Conservation (phyloP, 2,329 filamentous ascomycete species). For the Alternaria hordeiaustralica region DNA sequence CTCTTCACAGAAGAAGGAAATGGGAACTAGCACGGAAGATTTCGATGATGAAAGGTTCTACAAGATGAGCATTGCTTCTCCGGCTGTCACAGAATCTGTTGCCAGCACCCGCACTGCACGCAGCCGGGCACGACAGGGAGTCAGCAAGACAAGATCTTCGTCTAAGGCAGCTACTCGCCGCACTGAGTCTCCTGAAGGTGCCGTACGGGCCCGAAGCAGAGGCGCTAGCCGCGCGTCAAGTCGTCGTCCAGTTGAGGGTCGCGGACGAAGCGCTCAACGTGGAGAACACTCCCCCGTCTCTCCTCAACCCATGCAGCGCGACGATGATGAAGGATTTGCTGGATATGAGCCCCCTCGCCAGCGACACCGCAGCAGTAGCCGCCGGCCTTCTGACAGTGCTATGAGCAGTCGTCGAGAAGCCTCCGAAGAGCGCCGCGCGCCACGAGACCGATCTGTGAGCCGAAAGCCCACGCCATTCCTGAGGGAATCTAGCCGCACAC, state of each 20-base stretch:
- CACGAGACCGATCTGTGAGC: constrained; percentile 47
- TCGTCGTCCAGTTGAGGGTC: constrained; percentile 43
- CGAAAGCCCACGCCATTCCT: constrained; percentile 37
- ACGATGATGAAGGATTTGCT: constrained; percentile 62
- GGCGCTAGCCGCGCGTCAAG: constrained; percentile 44
- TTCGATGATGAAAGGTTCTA: constrained; percentile 58
- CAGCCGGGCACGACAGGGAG: constrained; percentile 41
- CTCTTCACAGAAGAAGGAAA: constrained; percentile 55
- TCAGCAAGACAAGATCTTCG: constrained; percentile 45
- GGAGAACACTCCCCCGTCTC: constrained; percentile 75
- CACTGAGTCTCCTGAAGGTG: constrained; percentile 44
- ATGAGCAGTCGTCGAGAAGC: constrained; percentile 52
- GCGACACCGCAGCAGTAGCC: constrained; percentile 60
- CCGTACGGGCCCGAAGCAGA: constrained; percentile 34
- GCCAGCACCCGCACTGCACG: constrained; percentile 44
- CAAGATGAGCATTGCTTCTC: constrained; percentile 48
- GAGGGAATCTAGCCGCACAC: constrained; percentile 43
- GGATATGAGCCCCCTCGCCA: constrained; percentile 66
- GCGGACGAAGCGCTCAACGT: constrained; percentile 44
- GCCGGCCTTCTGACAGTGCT: constrained; percentile 54
- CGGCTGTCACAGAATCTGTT: constrained; percentile 46
- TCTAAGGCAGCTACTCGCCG: constrained; percentile 43
- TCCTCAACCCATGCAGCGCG: constrained; percentile 74
- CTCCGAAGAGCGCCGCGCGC: constrained; percentile 53
- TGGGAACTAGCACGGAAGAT: constrained; percentile 52